Evolutionary conservation across 495 filamentous ascomycete genomes (phyloP), one percentile per base, ranked within the genome.

Genomic region (Aspergillus asperescens): DNA sequence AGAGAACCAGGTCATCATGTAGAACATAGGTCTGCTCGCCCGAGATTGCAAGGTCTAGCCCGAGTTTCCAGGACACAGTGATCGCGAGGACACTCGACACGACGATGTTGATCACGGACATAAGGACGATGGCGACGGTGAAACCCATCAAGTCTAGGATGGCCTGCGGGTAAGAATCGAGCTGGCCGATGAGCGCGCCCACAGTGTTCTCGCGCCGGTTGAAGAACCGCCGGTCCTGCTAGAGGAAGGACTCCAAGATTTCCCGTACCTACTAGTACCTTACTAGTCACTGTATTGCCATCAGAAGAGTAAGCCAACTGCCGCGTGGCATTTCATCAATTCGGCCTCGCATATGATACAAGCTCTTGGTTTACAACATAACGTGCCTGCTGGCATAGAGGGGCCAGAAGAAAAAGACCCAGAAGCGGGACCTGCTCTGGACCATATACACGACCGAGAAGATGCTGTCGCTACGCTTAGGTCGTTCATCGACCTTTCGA

Each of bases 151-250:
- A 86, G 81, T 41, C 96, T 76, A 59, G 91, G 82, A 9, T 87
- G 91, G 2, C 92, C 83, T 2, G 89, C 89, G 4, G 87, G 87
- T 9, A 96, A 73, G 68, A 95, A 90, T 31, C 25, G 3, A 46
- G 27, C 5, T 16, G 61, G 0, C 85, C 84, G 7, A 86, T 90
- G 56, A 97, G 69, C 7, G 88, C 84, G 52, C 92, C 92, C 7
- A 87, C 83, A 35, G 81, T 86, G 58, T 96, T 95, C 57, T 89
- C 81, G 48, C 90, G 87, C 9, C 68, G 78, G 58, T 94, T 91
- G 57, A 95, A 97, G 67, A 89, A 96, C 12, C 77, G 76, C 48
- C 96, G 88, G 54, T 97, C 90, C 61, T 97, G 92, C 4, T 90
- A 84, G 13, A 97, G 76, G 73, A 96, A 93, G 29, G 82, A 76